Base-by-base conservation (phyloP, 305 asterid species). In the Fraxinus nigra region DNA sequence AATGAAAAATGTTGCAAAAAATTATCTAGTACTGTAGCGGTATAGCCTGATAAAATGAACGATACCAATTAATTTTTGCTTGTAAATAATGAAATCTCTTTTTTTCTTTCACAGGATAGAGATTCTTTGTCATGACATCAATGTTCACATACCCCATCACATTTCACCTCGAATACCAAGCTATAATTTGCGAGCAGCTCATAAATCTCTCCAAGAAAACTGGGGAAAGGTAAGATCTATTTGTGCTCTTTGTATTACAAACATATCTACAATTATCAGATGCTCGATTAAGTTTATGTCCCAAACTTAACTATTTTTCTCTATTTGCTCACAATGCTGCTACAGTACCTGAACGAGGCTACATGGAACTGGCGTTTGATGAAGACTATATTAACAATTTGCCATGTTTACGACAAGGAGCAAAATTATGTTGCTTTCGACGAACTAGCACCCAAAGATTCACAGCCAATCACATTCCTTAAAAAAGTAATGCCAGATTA, bases 361-460 rank as follows among this genome's bases (percentile, higher is more conserved):
- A 77, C 92, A 10, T 96, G 99, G 99, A 96, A 94, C 86, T 94
- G 99, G 98, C 94, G 97, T 40, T 82, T 96, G 89, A 96, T 93
- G 99, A 94, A 91, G 95, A 93, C 98, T 0, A 93, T 96, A 86
- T 67, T 96, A 90, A 96, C 98, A 0, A 86, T 88, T 11, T 94
- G 98, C 81, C 99, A 96, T 78, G 89, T 96, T 61, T 93, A 93
- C 56, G 80, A 82, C 87, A 79, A 90, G 92, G 95, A 90, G 87
- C 89, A 81, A 65, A 93, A 96, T 90, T 93, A 94, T 73, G 63
- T 91, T 14, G 78, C 92, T 11, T 96, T 96, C 8, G 98, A 94
- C 77, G 93, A 94, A 80, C 69, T 94, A 22, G 98, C 89, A 75
- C 97, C 98, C 0, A 89, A 88, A 85, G 98, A 90, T 0, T 91